Evolutionary conservation across 768 basidiomycete species (phyloP), one percentile per base, ranked within the genome.

Genomic region (Pilatotrama ljubarskyi): DNA sequence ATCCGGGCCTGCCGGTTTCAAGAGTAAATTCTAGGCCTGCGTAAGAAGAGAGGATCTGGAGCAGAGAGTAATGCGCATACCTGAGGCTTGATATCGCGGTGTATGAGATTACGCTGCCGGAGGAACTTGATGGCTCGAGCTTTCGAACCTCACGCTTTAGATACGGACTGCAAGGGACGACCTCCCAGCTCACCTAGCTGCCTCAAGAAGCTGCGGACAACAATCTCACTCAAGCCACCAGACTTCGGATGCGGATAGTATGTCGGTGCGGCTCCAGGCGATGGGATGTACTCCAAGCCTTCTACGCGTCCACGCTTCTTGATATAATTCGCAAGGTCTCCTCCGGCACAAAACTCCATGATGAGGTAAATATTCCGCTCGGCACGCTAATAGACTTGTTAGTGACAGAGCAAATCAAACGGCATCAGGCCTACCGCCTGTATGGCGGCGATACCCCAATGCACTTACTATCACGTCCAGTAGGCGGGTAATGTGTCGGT

Each of bases 21-120:
- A 77, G 0, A 99, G 84, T 0, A 98, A 80, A 74, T 99, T 98
- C 88, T 97, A 64, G 2, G 6, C 50, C 18, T 18, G 25, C 3
- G 48, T 68, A n/a, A 68, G 6, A 40, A 6, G 0, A 20, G 10
- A 51, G 3, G 8, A 15, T 26, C 25, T 20, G 20, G 1, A 20
- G n/a, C 11, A 5, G 8, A 25, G 2, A 10, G 13, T n/a, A 14
- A 14, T 13, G 18, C 13, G 57, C 69, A 22, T 62, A 84, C 88
- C 83, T 93, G 95, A 26, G 97, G 97, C 73, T 99, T 99, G 73
- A 99, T 95, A 71, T 98, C 97, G 47, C 97, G 81, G 73, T 99
- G 97, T 36, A 99, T 93, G 44, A 98, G 82, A 70, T 96, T 90
- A 61, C 91, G 82, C 26, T 88, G 83, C 22, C 95, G 83, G 35